These are phyloP conservation scores for Vitrella brassicaformis DNA, from an alignment of 73 alveolate species.

Conservation along the genomic window DNA sequence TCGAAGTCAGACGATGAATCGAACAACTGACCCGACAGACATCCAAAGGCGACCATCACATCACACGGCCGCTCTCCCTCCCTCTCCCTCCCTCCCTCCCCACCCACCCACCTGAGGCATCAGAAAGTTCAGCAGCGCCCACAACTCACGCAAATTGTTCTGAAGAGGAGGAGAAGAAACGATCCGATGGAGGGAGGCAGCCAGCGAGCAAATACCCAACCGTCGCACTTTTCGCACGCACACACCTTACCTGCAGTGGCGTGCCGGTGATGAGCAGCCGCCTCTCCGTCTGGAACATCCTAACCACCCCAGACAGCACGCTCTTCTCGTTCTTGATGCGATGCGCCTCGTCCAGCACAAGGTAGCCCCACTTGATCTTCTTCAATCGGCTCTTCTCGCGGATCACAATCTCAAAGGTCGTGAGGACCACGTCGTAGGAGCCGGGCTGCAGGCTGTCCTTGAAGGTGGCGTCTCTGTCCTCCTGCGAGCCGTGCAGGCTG, in stretches of 20 bases:
- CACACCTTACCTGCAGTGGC: conserved; percentile 87
- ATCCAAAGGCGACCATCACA: no score
- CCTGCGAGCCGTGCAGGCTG: conserved; percentile 41
- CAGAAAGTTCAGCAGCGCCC: conserved; percentile 82
- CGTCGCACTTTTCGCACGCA: no score
- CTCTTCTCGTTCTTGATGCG: conserved; percentile 90
- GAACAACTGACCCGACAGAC: no score
- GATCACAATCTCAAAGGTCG: conserved; percentile 73
- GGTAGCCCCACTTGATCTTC: conserved; percentile 67
- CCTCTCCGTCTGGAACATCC: conserved; percentile 68
- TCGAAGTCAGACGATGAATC: no score
- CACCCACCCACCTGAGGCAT: conserved; percentile 90
- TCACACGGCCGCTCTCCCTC: no score
- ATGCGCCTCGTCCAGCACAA: conserved; percentile 95
- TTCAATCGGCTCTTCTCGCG: conserved; percentile 67
- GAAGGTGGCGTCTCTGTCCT: conserved; percentile 68
- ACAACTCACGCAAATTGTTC: conserved; percentile 84
- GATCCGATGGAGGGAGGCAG: no score
- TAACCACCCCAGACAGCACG: conserved; percentile 58
- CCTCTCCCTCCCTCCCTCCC: no score
- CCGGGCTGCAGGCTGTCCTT: conserved; percentile 44
- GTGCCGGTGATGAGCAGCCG: conserved; percentile 90
- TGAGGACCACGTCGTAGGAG: conserved; percentile 62
- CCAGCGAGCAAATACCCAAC: no score
- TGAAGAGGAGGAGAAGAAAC: conserved; percentile 94